These are phyloP conservation scores for Sporisorium iseilematis-ciliati DNA, from an alignment of 1,284 basidiomycete species.

Conservation along the genomic window DNA sequence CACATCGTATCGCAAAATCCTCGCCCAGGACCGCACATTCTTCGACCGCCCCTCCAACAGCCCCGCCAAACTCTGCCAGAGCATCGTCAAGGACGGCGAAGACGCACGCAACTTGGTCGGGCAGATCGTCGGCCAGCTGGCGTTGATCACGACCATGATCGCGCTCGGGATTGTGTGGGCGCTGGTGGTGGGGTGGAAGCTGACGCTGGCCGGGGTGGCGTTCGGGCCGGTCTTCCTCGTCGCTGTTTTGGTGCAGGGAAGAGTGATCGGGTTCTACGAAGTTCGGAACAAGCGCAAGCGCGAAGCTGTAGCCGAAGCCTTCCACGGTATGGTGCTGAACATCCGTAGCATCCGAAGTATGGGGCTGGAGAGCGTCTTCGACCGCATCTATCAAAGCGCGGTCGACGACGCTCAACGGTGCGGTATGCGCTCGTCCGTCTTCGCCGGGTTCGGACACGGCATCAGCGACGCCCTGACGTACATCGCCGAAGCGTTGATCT, in stretches of 20 bases:
- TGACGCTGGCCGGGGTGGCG: conserved; percentile 89
- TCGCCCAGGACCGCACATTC: conserved; percentile 89
- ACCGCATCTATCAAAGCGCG: conserved; percentile 77
- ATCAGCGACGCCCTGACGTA: conserved; percentile 86
- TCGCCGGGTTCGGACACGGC: conserved; percentile 85
- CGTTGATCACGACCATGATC: conserved; percentile 84
- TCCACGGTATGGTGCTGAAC: conserved; percentile 88
- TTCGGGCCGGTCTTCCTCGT: conserved; percentile 85
- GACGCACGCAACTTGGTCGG: conserved; percentile 85
- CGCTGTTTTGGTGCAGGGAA: conserved; percentile 80
- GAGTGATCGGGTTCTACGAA: conserved; percentile 80
- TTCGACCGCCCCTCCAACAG: conserved; percentile 82
- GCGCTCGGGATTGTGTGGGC: conserved; percentile 87
- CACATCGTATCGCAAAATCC: conserved; percentile 75
- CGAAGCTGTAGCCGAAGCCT: conserved; percentile 85
- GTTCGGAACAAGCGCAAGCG: conserved; percentile 82
- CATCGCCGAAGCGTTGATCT: conserved; percentile 80
- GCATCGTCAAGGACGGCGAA: conserved; percentile 89
- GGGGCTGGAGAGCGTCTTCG: conserved; percentile 85
- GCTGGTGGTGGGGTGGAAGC: conserved; percentile 86
- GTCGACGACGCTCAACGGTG: conserved; percentile 76
- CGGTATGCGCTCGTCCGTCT: conserved; percentile 82
- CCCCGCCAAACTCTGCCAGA: conserved; percentile 77
- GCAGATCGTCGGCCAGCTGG: conserved; percentile 78
- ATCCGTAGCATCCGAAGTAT: conserved; percentile 88